Evolutionary conservation across 495 filamentous ascomycete genomes (phyloP).

Genomic region (Penicillium turbatum): DNA sequence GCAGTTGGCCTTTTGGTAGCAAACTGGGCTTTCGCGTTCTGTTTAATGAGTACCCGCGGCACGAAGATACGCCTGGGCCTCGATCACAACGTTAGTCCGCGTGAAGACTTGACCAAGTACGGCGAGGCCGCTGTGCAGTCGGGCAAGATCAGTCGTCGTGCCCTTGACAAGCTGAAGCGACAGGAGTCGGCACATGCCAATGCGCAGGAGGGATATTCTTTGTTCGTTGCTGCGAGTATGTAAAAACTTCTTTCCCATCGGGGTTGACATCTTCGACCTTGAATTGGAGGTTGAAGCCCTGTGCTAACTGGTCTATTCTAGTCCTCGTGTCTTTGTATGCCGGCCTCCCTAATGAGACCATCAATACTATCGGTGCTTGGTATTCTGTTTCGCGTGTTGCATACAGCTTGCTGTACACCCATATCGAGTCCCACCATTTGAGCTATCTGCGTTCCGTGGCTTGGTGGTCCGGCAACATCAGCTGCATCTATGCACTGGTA

Average conservation of each 20-base stretch:
- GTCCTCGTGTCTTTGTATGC: constrained; percentile 31
- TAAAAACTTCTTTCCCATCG: not conserved
- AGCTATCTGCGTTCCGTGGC: constrained; percentile 39
- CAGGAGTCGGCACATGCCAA: constrained; percentile 47
- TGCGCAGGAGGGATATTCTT: constrained; percentile 43
- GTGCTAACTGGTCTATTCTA: constrained; percentile 25
- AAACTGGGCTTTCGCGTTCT: constrained; percentile 48
- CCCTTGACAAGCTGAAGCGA: constrained; percentile 44
- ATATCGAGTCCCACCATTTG: constrained; percentile 29
- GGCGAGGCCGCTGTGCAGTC: constrained; percentile 43
- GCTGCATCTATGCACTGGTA: constrained; percentile 33
- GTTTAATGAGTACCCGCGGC: constrained; percentile 38
- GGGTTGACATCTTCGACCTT: not conserved
- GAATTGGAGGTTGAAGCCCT: no score
- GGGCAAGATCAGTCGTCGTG: constrained; percentile 44
- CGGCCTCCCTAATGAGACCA: constrained; percentile 31
- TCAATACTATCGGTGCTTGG: constrained; percentile 42
- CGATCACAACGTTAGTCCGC: constrained; percentile 47
- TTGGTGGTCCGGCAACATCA: constrained; percentile 48
- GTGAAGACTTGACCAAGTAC: constrained; percentile 42
- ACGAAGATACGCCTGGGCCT: constrained; percentile 40
- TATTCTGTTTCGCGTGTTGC: constrained; percentile 42
- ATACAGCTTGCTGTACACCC: constrained; percentile 38
- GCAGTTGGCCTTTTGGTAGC: constrained; percentile 38
- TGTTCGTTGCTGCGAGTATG: constrained; percentile 43